phyloP scores from a whole-genome alignment of 495 filamentous ascomycete genomes.

The Saxophila tyrrhenica region DNA sequence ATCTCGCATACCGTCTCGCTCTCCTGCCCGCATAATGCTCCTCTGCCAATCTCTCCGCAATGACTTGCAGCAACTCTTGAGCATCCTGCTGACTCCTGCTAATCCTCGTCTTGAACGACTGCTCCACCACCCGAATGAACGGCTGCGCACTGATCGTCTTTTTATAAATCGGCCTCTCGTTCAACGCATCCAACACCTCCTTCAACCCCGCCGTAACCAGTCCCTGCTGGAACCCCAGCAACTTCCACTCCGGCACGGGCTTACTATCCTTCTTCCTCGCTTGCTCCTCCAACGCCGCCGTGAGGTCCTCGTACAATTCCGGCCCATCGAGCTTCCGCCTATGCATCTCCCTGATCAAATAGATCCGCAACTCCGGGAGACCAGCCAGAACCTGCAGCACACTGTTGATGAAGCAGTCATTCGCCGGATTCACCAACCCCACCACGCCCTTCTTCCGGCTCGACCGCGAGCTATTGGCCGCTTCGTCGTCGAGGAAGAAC shows the following conservation, averaged over 20 bases:
- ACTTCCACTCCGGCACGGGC: slow-evolving; percentile 39
- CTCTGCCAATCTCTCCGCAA: slow-evolving; percentile 81
- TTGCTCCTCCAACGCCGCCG: slow-evolving; percentile 32
- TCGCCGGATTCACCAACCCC: slow-evolving; percentile 80
- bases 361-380: slow-evolving; percentile 78
- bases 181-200: slow-evolving; percentile 81
- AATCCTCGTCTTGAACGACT: slow-evolving; percentile 77
- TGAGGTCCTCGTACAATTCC: slow-evolving; percentile 47
- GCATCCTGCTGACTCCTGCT: slow-evolving; percentile 94
- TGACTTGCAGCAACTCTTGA: slow-evolving; percentile 93
- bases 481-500: slow-evolving; percentile 77
- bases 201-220: slow-evolving; percentile 82
- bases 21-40: slow-evolving; percentile 79
- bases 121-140: slow-evolving; percentile 73
- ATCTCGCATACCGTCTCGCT: slow-evolving; percentile 39
- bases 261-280: slow-evolving; percentile 33
- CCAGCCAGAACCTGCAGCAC: slow-evolving; percentile 92
- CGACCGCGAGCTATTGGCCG: slow-evolving; percentile 43
- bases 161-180: slow-evolving; percentile 84
- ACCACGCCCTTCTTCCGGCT: slow-evolving; percentile 79
- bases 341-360: slow-evolving; percentile 80
- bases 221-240: slow-evolving; percentile 64
- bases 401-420: slow-evolving; percentile 99
- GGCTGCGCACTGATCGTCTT: slow-evolving; percentile 80
- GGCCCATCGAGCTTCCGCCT: slow-evolving; percentile 65